phyloP scores from a whole-genome alignment of 768 basidiomycete genomes.

The Mrakia frigida region DNA sequence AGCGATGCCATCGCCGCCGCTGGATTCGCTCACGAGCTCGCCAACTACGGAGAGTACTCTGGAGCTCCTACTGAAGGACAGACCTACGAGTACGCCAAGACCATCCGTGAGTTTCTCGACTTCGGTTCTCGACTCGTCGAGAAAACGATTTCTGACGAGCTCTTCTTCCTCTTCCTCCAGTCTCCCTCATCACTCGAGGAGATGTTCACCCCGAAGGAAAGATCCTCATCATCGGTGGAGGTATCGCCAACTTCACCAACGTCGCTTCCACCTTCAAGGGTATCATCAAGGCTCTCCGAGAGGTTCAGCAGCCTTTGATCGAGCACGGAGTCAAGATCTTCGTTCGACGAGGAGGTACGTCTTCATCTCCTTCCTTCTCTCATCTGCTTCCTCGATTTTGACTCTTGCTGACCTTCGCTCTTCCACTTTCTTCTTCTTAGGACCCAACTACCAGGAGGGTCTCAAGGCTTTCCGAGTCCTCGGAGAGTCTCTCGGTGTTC shows the following conservation, averaged over 20 bases:
- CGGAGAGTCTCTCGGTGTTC: slow-evolving; percentile 91
- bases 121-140: neutral
- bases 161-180: slow-evolving; percentile 42
- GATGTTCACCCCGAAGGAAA: slow-evolving; percentile 71
- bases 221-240: slow-evolving; percentile 98
- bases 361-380: neutral
- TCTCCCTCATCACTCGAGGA: slow-evolving; percentile 93
- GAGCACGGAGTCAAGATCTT: slow-evolving; percentile 85
- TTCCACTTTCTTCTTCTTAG: neutral
- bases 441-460: slow-evolving; percentile 96
- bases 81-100: slow-evolving; percentile 99
- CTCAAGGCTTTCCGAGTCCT: slow-evolving; percentile 98
- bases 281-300: slow-evolving; percentile 93
- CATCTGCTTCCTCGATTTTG: neutral
- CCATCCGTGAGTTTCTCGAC: slow-evolving; percentile 62
- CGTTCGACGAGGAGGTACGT: slow-evolving; percentile 81
- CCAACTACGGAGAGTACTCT: slow-evolving; percentile 99
- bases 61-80: slow-evolving; percentile 97
- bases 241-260: slow-evolving; percentile 99
- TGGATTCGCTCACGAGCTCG: slow-evolving; percentile 93
- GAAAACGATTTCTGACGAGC: neutral
- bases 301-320: slow-evolving; percentile 80
- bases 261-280: slow-evolving; percentile 99
- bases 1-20: slow-evolving; percentile 78
- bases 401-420: neutral